Conservation (phyloP, 2,329 filamentous ascomycete species). For the Arachnomyces sp. region DNA sequence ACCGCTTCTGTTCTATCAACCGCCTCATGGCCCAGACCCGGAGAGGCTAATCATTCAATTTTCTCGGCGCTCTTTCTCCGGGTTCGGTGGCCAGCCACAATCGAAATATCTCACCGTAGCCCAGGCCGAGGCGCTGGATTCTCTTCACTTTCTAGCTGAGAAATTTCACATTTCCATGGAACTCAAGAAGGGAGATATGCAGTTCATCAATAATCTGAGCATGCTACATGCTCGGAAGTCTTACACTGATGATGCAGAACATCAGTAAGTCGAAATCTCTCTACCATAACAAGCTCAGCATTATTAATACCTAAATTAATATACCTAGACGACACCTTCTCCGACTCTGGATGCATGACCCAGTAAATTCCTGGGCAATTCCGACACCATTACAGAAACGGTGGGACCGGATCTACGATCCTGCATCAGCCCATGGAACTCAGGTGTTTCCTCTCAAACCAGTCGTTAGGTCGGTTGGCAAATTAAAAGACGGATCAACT, state of each 20-base stretch:
- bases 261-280: slow-evolving; percentile 26
- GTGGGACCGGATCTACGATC: slow-evolving; percentile 36
- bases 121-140: slow-evolving; percentile 47
- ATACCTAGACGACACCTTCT: slow-evolving; percentile 37
- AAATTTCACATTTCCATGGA: slow-evolving; percentile 35
- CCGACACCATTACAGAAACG: slow-evolving; percentile 29
- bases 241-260: slow-evolving; percentile 33
- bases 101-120: slow-evolving; percentile 40
- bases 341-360: slow-evolving; percentile 42
- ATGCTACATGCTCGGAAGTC: slow-evolving; percentile 45
- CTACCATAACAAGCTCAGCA: not conserved
- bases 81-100: slow-evolving; percentile 37
- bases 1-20: slow-evolving; percentile 44
- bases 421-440: slow-evolving; percentile 29
- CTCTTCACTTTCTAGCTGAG: slow-evolving; percentile 44
- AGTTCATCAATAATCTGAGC: slow-evolving; percentile 47
- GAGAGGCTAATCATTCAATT: slow-evolving; percentile 56
- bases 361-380: slow-evolving; percentile 40
- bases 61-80: slow-evolving; percentile 51
- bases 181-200: slow-evolving; percentile 44
- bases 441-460: slow-evolving; percentile 40
- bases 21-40: slow-evolving; percentile 37
- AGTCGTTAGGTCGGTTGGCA: not conserved
- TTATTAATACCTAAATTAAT: slow-evolving; percentile 5
- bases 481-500: no score